A percentile compares a stretch with the other conserved stretches of the same genome.
These are phyloP conservation scores for Nephelium lappaceum DNA, from an alignment of 345 rosid species.

Conservation along the genomic window DNA sequence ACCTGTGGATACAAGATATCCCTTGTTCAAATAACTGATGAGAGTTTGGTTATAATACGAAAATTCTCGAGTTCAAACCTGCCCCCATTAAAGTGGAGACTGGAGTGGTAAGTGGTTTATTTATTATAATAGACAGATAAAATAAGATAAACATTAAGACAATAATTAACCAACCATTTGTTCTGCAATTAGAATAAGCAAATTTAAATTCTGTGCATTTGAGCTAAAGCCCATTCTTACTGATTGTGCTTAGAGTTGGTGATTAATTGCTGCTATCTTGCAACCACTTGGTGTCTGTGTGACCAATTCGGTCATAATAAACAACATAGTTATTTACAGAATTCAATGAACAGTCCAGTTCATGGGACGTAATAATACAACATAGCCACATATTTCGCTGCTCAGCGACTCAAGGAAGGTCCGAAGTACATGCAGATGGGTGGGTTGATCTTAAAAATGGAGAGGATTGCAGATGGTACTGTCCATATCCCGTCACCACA, in stretches of 20 bases:
- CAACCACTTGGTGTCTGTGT: background rate
- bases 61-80: too few species aligned
- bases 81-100: too few species aligned
- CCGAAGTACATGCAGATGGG: constrained; percentile 97
- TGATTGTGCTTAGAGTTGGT: background rate
- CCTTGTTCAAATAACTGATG: too few species aligned
- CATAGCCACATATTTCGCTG: background rate
- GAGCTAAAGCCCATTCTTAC: background rate
- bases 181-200: background rate
- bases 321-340: constrained; percentile 25
- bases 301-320: background rate
- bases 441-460: constrained; percentile 81
- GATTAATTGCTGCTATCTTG: background rate
- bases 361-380: constrained; percentile 15
- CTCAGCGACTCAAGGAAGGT: constrained; percentile 53
- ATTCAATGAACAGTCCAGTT: constrained; percentile 9
- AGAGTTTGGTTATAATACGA: too few species aligned
- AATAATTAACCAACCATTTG: too few species aligned
- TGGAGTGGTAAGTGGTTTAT: too few species aligned
- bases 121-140: too few species aligned
- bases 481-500: constrained; percentile 97
- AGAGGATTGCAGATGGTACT: constrained; percentile 82
- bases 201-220: background rate
- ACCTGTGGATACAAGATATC: too few species aligned
- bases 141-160: too few species aligned